A percentile compares a stretch with the other conserved stretches of the same genome.
These are phyloP conservation scores for Kluyveromyces dobzhanskii DNA, from an alignment of 805 yeast genomes.

Conservation along the genomic window DNA sequence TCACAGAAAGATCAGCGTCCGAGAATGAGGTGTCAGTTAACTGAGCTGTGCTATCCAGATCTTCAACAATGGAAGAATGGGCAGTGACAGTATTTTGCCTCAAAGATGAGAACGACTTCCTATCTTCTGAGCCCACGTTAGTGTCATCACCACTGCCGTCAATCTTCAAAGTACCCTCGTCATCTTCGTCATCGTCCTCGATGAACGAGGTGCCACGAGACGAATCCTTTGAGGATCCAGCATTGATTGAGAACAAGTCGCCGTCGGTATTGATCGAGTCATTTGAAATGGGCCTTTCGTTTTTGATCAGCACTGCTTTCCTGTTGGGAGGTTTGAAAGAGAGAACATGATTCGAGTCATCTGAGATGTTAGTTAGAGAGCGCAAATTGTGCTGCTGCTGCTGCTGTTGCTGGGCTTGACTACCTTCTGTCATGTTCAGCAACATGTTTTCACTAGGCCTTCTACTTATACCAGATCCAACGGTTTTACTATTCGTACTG, in stretches of 20 bases:
- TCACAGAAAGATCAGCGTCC: conserved; percentile 6
- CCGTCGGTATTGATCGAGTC: conserved; percentile 25
- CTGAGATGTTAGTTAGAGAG: conserved; percentile 1
- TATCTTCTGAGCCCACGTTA: not conserved
- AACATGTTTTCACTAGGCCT: conserved; percentile 28
- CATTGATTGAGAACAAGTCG: conserved; percentile 23
- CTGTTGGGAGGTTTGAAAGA: conserved; percentile 17
- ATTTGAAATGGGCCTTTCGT: conserved; percentile 25
- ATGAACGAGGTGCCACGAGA: conserved; percentile 9
- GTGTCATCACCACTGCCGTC: not conserved
- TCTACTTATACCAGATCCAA: conserved; percentile 23
- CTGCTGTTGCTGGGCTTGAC: not conserved
- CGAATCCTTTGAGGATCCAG: conserved; percentile 23
- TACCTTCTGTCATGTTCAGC: conserved; percentile 12
- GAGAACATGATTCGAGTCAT: not conserved
- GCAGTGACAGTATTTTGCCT: not conserved
- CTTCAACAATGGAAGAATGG: not conserved
- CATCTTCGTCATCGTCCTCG: conserved; percentile 12
- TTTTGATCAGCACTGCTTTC: conserved; percentile 12
- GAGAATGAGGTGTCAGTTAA: conserved; percentile 5
- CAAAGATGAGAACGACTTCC: not conserved
- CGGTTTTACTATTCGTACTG: conserved; percentile 14
- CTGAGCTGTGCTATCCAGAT: conserved; percentile 6
- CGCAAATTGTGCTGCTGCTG: not conserved
- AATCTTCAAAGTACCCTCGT: not conserved